These are phyloP conservation scores for Lipomyces japonicus DNA, from an alignment of 805 yeast species.

Conservation along the genomic window DNA sequence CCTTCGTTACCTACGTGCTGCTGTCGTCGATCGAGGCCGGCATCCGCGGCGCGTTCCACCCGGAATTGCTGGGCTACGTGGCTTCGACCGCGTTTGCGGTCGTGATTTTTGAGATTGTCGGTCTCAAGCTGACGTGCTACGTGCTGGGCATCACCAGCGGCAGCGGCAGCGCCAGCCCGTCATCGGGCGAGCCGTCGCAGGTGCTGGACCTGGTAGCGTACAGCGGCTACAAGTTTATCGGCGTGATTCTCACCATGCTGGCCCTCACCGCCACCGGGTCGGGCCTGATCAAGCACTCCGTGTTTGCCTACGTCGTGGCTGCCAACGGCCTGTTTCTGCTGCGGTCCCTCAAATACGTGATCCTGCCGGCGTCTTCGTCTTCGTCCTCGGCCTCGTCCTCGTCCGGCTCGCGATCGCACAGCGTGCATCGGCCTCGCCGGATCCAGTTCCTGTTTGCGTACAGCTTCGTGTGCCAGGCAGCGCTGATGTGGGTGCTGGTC, in stretches of 20 bases:
- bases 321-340: constrained; percentile 53
- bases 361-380: constrained; percentile 56
- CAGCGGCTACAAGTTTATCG: constrained; percentile 91
- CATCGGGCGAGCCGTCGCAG: no score
- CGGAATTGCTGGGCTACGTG: constrained; percentile 82
- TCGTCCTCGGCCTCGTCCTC: no score
- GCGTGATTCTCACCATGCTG: constrained; percentile 43
- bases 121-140: constrained; percentile 79
- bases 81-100: constrained; percentile 84
- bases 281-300: constrained; percentile 47
- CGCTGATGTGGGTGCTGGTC: constrained; percentile 68
- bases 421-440: constrained; percentile 69
- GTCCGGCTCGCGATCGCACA: constrained; percentile 54
- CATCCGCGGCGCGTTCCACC: constrained; percentile 83
- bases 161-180: no score
- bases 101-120: constrained; percentile 66
- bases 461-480: constrained; percentile 74
- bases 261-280: constrained; percentile 34
- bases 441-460: constrained; percentile 84
- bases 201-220: constrained; percentile 82
- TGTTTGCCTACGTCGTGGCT: constrained; percentile 49
- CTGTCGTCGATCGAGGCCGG: constrained; percentile 84
- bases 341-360: constrained; percentile 59
- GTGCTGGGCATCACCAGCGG: constrained; percentile 48
- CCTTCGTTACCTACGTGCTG: constrained; percentile 79